Evolutionary conservation across 2,329 filamentous ascomycete genomes (phyloP), one percentile per base, ranked within the genome.

Genomic region (Paraphoma sp.): DNA sequence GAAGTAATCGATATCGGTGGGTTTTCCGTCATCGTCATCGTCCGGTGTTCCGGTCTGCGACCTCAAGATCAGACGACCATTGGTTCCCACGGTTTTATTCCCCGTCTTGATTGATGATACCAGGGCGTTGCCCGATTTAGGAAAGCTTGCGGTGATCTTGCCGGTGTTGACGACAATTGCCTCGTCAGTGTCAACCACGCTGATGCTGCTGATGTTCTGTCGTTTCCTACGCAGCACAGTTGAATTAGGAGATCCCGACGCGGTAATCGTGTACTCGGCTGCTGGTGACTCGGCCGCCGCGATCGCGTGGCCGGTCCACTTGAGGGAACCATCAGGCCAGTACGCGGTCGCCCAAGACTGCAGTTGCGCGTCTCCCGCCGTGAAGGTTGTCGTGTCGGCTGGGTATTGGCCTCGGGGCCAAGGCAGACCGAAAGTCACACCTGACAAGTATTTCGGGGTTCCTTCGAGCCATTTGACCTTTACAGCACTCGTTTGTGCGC

Each of bases 291-390:
- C 78, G 0, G 78, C 79, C 5, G 75, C 79, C 11, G 79, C 70
- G 43, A 87, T 74, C 0, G 85, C 84, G 63, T 87, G 86, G 0
- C 80, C 85, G 2, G 83, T 86, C 86, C 86, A 88, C 65, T 87
- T 87, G 51, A 87, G 77, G 0, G 85, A 86, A 28, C 82, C 83
- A 70, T 88, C 86, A 1, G 81, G 79, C 86, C 85, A 88, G 67
- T 84, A 85, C 0, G 81, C 84, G 0, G 82, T 87, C 3, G 80
- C 75, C 85, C 85, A 87, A 0, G 84, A 84, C 57, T 87, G 81
- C 6, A 84, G 68, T 12, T 68, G 56, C 7, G 50, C 60, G 18
- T 66, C 71, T 2, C 71, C 69, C 1, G 62, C 59, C 33, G 54
- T 69, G 59, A 68, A 79, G 30, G 59, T 71, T 16, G 78, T 79